Conservation (phyloP, 805 yeast genomes). For the Diddensiella santjacobensis region DNA sequence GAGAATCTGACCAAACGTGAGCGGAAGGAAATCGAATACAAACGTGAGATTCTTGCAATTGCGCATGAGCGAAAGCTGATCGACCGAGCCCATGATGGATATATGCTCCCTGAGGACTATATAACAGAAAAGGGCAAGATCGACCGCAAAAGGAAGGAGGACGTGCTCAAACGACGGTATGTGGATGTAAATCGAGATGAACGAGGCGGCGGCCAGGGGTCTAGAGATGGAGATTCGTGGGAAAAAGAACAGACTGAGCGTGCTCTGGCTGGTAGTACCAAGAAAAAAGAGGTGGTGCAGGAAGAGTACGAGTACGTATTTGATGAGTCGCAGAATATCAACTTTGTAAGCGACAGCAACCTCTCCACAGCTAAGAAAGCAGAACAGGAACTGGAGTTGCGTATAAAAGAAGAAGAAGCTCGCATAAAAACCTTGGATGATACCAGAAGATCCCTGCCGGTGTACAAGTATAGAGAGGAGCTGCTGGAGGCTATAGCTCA, state of each 20-base stretch:
- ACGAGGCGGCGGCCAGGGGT: conserved; percentile 14
- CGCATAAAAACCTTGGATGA: conserved; percentile 34
- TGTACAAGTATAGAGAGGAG: conserved; percentile 56
- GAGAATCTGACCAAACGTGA: conserved; percentile 46
- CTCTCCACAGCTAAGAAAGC: conserved; percentile 30
- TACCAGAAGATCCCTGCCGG: conserved; percentile 65
- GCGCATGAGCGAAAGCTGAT: conserved; percentile 40
- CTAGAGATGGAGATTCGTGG: conserved; percentile 42
- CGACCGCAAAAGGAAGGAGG: conserved; percentile 53
- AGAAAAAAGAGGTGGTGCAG: conserved; percentile 43
- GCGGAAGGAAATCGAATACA: conserved; percentile 47
- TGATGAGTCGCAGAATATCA: conserved; percentile 59
- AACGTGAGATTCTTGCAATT: conserved; percentile 46
- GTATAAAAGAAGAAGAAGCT: conserved; percentile 36
- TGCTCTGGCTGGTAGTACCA: conserved; percentile 35
- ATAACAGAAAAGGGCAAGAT: conserved; percentile 49
- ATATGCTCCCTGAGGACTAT: conserved; percentile 55
- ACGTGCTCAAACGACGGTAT: conserved; percentile 42
- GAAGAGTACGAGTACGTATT: conserved; percentile 70
- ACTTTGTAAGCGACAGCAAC: conserved; percentile 46
- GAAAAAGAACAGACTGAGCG: conserved; percentile 49
- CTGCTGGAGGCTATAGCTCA: conserved; percentile 56
- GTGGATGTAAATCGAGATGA: conserved; percentile 25
- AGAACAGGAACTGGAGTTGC: conserved; percentile 28
- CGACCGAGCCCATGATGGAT: conserved; percentile 37